Evolutionary conservation across 257 asterid genomes (phyloP).

Genomic region (Solanum etuberosum): DNA sequence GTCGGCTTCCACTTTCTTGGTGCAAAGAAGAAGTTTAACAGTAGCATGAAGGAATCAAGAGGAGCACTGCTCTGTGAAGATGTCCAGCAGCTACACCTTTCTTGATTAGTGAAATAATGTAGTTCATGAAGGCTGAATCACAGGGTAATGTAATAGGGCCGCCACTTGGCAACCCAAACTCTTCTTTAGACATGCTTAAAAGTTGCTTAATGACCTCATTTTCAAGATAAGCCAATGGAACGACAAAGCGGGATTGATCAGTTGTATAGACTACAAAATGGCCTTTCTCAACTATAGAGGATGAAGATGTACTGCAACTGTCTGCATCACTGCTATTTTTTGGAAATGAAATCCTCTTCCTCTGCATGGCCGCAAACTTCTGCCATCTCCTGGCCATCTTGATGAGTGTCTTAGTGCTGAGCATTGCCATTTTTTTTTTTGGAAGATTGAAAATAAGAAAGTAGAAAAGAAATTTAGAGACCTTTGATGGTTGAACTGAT

Average conservation of each 20-base stretch:
- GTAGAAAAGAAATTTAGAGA: not conserved
- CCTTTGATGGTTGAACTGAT: not conserved
- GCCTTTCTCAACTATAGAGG: conserved; percentile 8
- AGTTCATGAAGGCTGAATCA: conserved; percentile 13
- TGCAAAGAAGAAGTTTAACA: not conserved
- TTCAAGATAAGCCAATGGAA: conserved; percentile 16
- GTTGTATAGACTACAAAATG: conserved; percentile 19
- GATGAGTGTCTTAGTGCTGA: not conserved
- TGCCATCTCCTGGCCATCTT: not conserved
- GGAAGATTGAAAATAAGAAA: not conserved
- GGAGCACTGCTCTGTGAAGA: conserved; percentile 12
- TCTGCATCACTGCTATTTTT: too few species aligned
- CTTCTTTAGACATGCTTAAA: conserved; percentile 19
- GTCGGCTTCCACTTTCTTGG: not conserved
- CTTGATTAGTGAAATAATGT: conserved; percentile 8
- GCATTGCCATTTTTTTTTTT: not conserved
- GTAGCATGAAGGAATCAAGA: not conserved
- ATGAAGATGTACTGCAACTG: not conserved
- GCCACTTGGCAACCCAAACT: not conserved
- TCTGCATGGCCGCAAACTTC: not conserved
- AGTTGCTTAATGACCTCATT: conserved; percentile 10
- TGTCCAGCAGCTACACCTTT: conserved; percentile 6
- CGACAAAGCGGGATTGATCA: conserved; percentile 4
- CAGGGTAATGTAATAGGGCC: conserved; percentile 16
- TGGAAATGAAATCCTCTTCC: not conserved